A percentile compares a stretch with the other conserved stretches of the same genome.
These are phyloP conservation scores for Xerophyta viscosa DNA, from an alignment of 106 monocot genomes.

Conservation along the genomic window DNA sequence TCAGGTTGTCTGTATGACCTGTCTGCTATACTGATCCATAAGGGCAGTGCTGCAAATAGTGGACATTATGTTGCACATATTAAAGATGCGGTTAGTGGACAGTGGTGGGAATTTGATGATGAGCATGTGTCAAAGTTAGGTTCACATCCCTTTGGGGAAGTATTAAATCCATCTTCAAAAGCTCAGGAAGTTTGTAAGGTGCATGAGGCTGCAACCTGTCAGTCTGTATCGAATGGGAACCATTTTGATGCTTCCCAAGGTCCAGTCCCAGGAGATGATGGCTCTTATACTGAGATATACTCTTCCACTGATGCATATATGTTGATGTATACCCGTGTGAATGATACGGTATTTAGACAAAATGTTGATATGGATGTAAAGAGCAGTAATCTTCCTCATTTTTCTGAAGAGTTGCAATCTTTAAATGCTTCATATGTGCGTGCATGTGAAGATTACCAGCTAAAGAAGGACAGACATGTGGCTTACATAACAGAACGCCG, in stretches of 20 bases:
- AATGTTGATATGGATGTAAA: constrained; percentile 2
- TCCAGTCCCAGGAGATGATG: neutral
- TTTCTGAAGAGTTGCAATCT: constrained; percentile 48
- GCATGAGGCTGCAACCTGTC: constrained; percentile 3
- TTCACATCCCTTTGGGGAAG: constrained; percentile 68
- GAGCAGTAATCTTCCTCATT: constrained; percentile 37
- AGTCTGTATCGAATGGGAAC: constrained; percentile 33
- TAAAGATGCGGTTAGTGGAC: constrained; percentile 72
- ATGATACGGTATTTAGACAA: neutral
- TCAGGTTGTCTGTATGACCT: constrained; percentile 60
- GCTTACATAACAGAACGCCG: constrained; percentile 56
- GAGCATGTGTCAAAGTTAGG: constrained; percentile 85
- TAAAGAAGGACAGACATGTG: constrained; percentile 52
- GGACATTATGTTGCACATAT: constrained; percentile 98
- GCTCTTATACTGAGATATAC: constrained; percentile 46
- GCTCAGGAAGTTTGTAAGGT: constrained; percentile 6
- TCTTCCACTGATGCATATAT: constrained; percentile 97
- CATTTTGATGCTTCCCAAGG: constrained; percentile 3
- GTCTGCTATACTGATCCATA: constrained; percentile 94
- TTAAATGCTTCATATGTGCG: constrained; percentile 49
- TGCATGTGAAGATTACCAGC: constrained; percentile 66
- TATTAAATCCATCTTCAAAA: constrained; percentile 28
- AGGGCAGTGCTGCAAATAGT: constrained; percentile 81
- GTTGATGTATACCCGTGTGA: constrained; percentile 74
- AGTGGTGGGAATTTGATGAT: constrained; percentile 99